A percentile compares a stretch with the other conserved stretches of the same genome.
Evolutionary conservation across 225 moss, liverwort and hornwort genomes (phyloP).

Genomic region (Antitrichia curtipendula): DNA sequence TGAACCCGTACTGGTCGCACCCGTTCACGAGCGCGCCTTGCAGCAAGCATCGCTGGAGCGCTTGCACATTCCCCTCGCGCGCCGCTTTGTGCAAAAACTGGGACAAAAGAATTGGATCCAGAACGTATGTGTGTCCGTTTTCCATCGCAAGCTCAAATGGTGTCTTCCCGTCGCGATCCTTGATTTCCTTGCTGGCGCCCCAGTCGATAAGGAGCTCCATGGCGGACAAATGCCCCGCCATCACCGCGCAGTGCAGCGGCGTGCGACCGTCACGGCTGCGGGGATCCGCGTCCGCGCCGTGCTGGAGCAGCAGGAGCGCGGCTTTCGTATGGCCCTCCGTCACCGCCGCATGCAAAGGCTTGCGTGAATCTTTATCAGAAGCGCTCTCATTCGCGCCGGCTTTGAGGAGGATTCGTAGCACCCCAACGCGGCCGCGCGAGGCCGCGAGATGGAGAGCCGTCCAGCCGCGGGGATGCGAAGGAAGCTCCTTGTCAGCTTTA

Average conservation of each 20-base stretch:
- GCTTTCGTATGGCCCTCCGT: slow-evolving; percentile 58
- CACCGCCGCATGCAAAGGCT: slow-evolving; percentile 64
- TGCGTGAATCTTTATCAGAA: slow-evolving; percentile 45
- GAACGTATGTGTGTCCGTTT: slow-evolving; percentile 34
- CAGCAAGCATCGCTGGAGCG: slow-evolving; percentile 38
- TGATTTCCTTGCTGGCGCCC: slow-evolving; percentile 54
- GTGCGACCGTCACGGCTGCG: slow-evolving; percentile 58
- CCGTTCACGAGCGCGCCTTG: slow-evolving; percentile 60
- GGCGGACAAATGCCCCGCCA: slow-evolving; percentile 40
- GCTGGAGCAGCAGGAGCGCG: slow-evolving; percentile 41
- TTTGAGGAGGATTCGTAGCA: slow-evolving; percentile 53
- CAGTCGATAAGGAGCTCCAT: slow-evolving; percentile 70
- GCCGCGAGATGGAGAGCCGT: slow-evolving; percentile 82
- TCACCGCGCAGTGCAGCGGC: slow-evolving; percentile 63
- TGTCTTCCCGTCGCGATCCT: slow-evolving; percentile 38
- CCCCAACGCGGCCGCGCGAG: slow-evolving; percentile 49
- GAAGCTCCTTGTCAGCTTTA: slow-evolving; percentile 51
- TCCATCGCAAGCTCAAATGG: slow-evolving; percentile 67
- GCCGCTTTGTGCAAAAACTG: slow-evolving; percentile 64
- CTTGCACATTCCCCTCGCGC: slow-evolving; percentile 43
- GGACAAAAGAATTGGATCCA: slow-evolving; percentile 43
- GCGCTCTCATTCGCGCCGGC: slow-evolving; percentile 58
- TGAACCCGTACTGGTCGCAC: slow-evolving; percentile 73
- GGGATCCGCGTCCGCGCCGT: slow-evolving; percentile 45
- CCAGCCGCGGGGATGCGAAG: slow-evolving; percentile 60